Conservation (phyloP, 495 filamentous ascomycete species). For the Podospora anserina region DNA sequence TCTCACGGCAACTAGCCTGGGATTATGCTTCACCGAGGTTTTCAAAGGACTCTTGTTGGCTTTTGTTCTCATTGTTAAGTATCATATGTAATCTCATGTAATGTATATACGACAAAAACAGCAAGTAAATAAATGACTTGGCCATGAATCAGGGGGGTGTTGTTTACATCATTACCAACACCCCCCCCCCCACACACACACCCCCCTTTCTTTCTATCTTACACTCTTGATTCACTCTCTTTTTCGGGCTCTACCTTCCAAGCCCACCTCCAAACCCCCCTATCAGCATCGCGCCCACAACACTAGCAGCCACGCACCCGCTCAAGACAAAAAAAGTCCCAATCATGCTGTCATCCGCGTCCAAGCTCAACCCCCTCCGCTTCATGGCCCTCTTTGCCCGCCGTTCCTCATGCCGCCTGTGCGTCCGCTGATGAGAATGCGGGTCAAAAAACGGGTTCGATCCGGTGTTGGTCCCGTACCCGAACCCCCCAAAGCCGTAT, state of each 20-base stretch:
- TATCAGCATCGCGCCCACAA: constrained; percentile 31
- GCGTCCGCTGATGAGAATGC: constrained; percentile 58
- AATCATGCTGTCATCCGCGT: constrained; percentile 3
- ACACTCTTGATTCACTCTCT: not conserved
- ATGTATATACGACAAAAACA: not conserved
- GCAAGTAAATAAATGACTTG: not conserved
- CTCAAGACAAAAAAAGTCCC: constrained; percentile 38
- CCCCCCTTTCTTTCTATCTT: not conserved
- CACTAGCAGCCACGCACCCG: constrained; percentile 29
- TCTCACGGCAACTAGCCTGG: no score
- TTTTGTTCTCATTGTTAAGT: no score
- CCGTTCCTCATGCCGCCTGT: constrained; percentile 42
- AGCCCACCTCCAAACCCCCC: constrained; percentile 11
- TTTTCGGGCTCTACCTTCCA: constrained; percentile 1
- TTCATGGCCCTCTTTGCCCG: constrained; percentile 28
- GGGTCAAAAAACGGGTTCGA: constrained; percentile 64
- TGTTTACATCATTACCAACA: not conserved
- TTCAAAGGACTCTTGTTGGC: no score
- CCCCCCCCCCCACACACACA: not conserved
- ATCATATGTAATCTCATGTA: no score
- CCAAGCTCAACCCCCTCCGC: constrained; percentile 14
- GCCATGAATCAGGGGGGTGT: not conserved
- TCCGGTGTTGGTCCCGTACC: constrained; percentile 53
- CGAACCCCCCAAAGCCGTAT: not conserved
- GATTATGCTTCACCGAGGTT: no score